Conservation (phyloP, 163 green algal species). For the Chloromonas sp. region DNA sequence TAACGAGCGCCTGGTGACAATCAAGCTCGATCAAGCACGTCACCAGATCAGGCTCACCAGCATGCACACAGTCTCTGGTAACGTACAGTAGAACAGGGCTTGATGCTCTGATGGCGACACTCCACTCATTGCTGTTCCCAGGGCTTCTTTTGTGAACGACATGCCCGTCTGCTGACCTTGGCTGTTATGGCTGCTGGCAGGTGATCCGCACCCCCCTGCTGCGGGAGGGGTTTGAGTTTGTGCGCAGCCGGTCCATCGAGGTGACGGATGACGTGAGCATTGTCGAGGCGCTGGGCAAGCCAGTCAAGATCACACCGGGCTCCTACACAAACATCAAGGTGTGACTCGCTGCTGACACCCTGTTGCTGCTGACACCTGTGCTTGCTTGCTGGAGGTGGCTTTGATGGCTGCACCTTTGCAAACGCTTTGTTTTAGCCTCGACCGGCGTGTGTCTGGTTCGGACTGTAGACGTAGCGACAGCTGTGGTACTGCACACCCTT, state of each 20-base stretch:
- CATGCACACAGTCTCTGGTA: too few species aligned
- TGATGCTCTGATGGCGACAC: too few species aligned
- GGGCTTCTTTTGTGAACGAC: too few species aligned
- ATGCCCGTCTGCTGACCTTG: too few species aligned
- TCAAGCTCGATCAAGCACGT: too few species aligned
- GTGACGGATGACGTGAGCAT: constrained; percentile 99
- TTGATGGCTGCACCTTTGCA: neutral
- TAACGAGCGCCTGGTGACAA: too few species aligned
- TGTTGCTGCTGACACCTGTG: neutral
- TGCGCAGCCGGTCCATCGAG: constrained; percentile 67
- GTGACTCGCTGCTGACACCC: neutral
- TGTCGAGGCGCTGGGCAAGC: constrained; percentile 87
- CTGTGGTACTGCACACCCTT: too few species aligned
- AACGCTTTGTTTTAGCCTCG: neutral
- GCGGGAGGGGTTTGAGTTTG: constrained; percentile 76
- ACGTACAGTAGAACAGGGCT: too few species aligned
- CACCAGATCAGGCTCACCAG: too few species aligned
- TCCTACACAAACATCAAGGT: constrained; percentile 98
- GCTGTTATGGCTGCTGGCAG: constrained; percentile 20
- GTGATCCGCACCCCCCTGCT: constrained; percentile 86
- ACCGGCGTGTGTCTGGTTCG: neutral
- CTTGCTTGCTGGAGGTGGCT: neutral
- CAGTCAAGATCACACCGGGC: constrained; percentile 84
- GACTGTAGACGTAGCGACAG: too few species aligned
- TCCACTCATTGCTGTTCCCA: too few species aligned